Evolutionary conservation across 2,329 filamentous ascomycete species (phyloP).

Genomic region (Fusarium pseudoanthophilum): DNA sequence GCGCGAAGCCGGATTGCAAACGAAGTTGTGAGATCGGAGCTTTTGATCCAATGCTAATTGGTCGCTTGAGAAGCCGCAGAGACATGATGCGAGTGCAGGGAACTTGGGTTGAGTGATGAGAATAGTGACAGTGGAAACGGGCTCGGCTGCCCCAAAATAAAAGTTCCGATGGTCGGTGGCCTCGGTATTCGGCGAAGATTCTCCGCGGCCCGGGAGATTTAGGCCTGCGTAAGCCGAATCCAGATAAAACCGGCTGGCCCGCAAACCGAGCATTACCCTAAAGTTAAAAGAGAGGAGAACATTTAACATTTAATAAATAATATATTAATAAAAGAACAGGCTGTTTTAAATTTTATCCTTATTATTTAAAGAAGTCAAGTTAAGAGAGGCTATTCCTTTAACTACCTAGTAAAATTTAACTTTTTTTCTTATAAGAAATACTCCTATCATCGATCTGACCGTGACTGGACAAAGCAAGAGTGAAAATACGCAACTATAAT

Average conservation of each 20-base stretch:
- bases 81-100: background rate
- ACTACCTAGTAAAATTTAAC: too few species aligned
- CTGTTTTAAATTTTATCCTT: too few species aligned
- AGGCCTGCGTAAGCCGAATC: background rate
- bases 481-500: too few species aligned
- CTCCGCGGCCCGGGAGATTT: background rate
- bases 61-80: background rate
- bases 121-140: background rate
- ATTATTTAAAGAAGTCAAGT: too few species aligned
- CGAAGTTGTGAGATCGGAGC: background rate
- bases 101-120: background rate
- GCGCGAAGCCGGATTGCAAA: background rate
- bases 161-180: background rate
- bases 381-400: background rate
- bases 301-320: background rate
- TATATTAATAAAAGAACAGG: too few species aligned
- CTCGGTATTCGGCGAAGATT: constrained; percentile 1
- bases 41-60: background rate
- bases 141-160: background rate
- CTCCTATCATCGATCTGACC: fast-evolving
- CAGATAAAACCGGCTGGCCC: background rate
- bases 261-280: background rate
- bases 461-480: background rate
- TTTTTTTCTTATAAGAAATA: background rate
- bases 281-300: background rate